phyloP scores from a whole-genome alignment of 1,284 basidiomycete species.

The Leccinum cinnamomeum region DNA sequence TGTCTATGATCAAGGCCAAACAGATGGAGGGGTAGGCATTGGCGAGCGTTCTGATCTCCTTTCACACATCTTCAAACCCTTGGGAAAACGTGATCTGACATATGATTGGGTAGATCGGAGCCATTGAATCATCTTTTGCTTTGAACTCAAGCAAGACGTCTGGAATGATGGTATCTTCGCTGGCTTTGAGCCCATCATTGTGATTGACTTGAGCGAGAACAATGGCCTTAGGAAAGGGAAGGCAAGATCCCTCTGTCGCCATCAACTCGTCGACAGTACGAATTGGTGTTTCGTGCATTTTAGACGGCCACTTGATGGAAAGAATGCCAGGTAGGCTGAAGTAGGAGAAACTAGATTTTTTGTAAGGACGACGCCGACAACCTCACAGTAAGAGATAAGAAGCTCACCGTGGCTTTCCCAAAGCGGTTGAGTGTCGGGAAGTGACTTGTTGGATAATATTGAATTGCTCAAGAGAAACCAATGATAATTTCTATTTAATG shows the following conservation, averaged over 20 bases:
- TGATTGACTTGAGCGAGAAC: background rate
- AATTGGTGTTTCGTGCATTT: background rate
- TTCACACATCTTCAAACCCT: too few relatives aligned
- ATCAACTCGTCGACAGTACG: background rate
- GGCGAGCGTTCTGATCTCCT: too few relatives aligned
- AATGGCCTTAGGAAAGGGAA: background rate
- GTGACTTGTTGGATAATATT: background rate
- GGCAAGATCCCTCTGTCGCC: background rate
- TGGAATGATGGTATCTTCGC: too few relatives aligned
- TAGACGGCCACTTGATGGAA: background rate
- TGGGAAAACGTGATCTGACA: too few relatives aligned
- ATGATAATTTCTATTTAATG: background rate
- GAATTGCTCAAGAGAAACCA: background rate
- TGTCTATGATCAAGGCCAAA: background rate
- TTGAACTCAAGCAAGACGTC: background rate
- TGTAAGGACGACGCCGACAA: background rate
- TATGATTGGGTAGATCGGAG: too few relatives aligned
- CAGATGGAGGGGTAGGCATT: background rate
- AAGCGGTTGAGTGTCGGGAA: background rate
- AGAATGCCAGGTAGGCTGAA: background rate
- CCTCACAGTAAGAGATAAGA: background rate
- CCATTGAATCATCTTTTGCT: background rate
- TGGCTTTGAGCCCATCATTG: too few relatives aligned
- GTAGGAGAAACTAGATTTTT: background rate
- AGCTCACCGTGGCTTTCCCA: background rate